A percentile compares a stretch with the other conserved stretches of the same genome.
These are phyloP conservation scores for Musa troglodytarum DNA, from an alignment of 176 grass and related monocot species.

Conservation along the genomic window DNA sequence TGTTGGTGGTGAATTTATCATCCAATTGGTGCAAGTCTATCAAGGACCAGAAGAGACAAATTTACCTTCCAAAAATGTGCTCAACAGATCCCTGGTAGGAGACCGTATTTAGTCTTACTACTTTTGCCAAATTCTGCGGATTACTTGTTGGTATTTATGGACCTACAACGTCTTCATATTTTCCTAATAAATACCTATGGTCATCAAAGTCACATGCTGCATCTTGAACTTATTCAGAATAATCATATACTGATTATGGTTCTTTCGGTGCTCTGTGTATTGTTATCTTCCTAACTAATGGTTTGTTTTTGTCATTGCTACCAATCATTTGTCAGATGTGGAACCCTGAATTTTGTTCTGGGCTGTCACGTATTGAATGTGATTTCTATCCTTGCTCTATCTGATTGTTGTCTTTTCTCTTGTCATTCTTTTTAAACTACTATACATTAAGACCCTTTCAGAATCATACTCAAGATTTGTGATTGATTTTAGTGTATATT, in stretches of 20 bases:
- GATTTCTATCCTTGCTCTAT: not conserved
- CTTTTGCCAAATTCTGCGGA: not conserved
- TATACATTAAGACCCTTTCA: not conserved
- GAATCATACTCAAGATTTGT: not conserved
- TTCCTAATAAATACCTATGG: not conserved
- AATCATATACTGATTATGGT: not conserved
- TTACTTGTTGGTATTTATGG: not conserved
- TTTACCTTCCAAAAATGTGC: constrained; percentile 1
- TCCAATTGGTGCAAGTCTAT: constrained; percentile 17
- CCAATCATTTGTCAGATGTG: not conserved
- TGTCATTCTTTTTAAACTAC: not conserved
- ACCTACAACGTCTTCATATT: not conserved
- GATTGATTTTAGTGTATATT: not conserved
- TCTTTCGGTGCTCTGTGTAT: not conserved
- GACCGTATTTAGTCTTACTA: not conserved
- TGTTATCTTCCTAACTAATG: not conserved
- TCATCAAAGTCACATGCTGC: not conserved
- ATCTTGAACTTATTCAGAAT: not conserved
- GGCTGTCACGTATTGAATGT: not conserved
- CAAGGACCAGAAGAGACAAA: constrained; percentile 12
- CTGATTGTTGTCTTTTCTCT: not conserved
- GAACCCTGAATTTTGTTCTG: not conserved
- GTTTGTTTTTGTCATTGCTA: not conserved
- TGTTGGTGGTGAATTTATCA: constrained; percentile 16
- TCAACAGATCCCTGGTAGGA: constrained; percentile 10